These are phyloP conservation scores for Plasmopara muralis DNA, from an alignment of 352 stramenopile genomes.

Conservation along the genomic window DNA sequence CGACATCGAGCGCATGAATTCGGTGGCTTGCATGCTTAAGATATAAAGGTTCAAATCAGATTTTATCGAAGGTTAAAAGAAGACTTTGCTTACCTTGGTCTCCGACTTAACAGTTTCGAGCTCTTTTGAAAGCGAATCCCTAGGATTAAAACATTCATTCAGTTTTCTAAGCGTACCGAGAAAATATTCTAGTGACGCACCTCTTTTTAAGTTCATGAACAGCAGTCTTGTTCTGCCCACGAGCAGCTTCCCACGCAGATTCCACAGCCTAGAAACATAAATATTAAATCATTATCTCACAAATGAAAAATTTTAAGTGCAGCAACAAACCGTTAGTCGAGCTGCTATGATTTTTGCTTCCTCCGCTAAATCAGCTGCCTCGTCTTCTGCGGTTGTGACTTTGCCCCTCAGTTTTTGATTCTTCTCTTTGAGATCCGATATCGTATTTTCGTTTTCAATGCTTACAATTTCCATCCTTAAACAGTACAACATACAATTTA, in stretches of 20 bases:
- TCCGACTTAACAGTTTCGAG: constrained; percentile 59
- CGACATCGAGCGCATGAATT: constrained; percentile 66
- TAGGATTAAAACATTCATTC: constrained; percentile 7
- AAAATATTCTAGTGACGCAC: constrained; percentile 11
- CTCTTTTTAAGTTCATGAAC: constrained; percentile 80
- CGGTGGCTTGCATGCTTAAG: constrained; percentile 58
- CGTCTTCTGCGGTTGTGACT: constrained; percentile 37
- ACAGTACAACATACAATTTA: constrained; percentile 1
- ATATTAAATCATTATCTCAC: neutral
- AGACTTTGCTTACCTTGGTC: constrained; percentile 34
- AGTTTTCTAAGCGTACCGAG: neutral
- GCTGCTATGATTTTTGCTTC: constrained; percentile 64
- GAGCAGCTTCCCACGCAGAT: constrained; percentile 68
- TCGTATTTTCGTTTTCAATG: constrained; percentile 68
- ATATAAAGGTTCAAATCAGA: constrained; percentile 2
- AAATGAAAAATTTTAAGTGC: constrained; percentile 4
- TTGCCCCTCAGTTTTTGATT: constrained; percentile 70
- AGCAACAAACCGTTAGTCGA: constrained; percentile 40
- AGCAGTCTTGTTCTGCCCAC: constrained; percentile 70
- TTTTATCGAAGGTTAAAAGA: neutral
- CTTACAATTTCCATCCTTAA: constrained; percentile 55
- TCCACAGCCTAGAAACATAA: constrained; percentile 47
- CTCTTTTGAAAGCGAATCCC: constrained; percentile 58
- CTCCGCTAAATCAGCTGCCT: constrained; percentile 43
- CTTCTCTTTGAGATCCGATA: constrained; percentile 71